phyloP scores from a whole-genome alignment of 768 basidiomycete genomes.

The Mycena rosella region DNA sequence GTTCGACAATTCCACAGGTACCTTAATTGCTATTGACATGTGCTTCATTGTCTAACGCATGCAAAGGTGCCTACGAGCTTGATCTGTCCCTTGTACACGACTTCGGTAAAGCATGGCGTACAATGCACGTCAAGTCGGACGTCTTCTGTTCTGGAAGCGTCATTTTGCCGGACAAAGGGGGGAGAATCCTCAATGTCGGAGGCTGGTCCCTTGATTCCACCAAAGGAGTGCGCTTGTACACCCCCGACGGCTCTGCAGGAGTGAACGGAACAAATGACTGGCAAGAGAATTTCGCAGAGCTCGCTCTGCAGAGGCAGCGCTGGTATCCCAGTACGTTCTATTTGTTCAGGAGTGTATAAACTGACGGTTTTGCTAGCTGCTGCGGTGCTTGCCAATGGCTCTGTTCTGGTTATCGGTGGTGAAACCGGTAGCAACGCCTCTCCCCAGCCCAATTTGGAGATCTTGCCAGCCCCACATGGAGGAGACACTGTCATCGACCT shows the following conservation, averaged over 20 bases:
- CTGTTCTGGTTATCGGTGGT: conserved; percentile 67
- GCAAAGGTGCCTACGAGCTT: conserved; percentile 72
- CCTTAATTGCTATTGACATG: too few species aligned
- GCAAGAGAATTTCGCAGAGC: conserved; percentile 74
- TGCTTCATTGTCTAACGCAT: too few species aligned
- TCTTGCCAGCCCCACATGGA: conserved; percentile 77
- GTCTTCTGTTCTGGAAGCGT: conserved; percentile 85
- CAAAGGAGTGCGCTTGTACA: conserved; percentile 79
- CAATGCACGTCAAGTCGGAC: conserved; percentile 81
- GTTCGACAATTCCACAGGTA: conserved; percentile 74
- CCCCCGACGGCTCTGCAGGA: conserved; percentile 75
- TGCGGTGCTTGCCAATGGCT: conserved; percentile 78
- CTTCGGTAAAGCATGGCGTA: conserved; percentile 72
- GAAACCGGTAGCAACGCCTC: conserved; percentile 78
- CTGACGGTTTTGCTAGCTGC: conserved; percentile 67
- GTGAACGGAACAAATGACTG: conserved; percentile 83
- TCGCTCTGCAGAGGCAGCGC: conserved; percentile 63
- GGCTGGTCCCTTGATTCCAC: conserved; percentile 82
- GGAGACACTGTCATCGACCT: conserved; percentile 72
- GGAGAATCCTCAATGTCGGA: conserved; percentile 73
- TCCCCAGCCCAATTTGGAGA: conserved; percentile 77
- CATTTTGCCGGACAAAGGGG: conserved; percentile 81
- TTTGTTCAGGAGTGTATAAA: neutral
- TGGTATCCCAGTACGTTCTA: conserved; percentile 50
- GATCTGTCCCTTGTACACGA: conserved; percentile 69